Percentiles rank a stretch among this genome's conserved stretches.
Evolutionary conservation across 2,329 filamentous ascomycete species (phyloP).

Genomic region (Clonostachys byssicola): DNA sequence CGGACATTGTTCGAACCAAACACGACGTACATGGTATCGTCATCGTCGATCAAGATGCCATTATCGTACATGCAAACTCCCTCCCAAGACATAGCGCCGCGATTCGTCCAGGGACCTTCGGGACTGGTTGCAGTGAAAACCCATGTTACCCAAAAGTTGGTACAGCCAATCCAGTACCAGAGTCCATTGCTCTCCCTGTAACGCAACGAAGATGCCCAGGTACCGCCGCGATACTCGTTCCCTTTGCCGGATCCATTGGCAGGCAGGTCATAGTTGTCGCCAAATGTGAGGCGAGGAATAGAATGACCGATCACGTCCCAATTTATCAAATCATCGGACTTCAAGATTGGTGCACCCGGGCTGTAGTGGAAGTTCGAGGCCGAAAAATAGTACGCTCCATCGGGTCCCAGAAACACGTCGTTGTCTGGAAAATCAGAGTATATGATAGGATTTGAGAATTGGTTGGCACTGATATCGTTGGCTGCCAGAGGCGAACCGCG

Average conservation of each 20-base stretch:
- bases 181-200: conserved; percentile 42
- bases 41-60: conserved; percentile 52
- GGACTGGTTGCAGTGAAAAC: conserved; percentile 42
- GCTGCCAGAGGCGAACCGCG: too few species aligned
- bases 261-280: conserved; percentile 39
- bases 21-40: conserved; percentile 55
- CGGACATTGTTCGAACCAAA: conserved; percentile 44
- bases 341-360: conserved; percentile 50
- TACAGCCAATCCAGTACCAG: conserved; percentile 56
- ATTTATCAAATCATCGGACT: conserved; percentile 50
- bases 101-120: conserved; percentile 35
- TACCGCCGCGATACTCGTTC: conserved; percentile 46
- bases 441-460: conserved; percentile 47
- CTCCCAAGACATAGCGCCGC: conserved; percentile 19
- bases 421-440: conserved; percentile 52
- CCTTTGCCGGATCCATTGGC: conserved; percentile 14
- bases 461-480: too few species aligned
- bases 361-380: conserved; percentile 54
- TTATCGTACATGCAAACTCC: conserved; percentile 52
- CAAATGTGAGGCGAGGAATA: conserved; percentile 38
- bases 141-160: conserved; percentile 44
- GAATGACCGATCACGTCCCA: conserved; percentile 42
- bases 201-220: conserved; percentile 49
- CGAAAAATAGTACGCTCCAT: conserved; percentile 48
- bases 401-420: conserved; percentile 44